Evolutionary conservation across 768 basidiomycete species (phyloP).

Genomic region (Tulasnella sp.): DNA sequence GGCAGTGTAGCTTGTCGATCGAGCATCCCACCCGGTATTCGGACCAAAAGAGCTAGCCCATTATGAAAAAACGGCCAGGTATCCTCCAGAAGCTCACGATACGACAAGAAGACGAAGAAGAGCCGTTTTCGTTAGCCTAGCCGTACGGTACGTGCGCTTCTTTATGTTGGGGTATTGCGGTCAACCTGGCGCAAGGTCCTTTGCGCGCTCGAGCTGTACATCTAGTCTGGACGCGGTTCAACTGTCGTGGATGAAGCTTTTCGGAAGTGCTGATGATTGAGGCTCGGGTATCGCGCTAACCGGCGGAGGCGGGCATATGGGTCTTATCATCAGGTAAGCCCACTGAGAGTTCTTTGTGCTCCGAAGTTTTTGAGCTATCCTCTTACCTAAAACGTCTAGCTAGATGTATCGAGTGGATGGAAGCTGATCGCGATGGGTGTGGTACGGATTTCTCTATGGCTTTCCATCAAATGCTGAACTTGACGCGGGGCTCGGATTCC

Average conservation of each 20-base stretch:
- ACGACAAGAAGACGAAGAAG: not conserved
- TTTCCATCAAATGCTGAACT: not conserved
- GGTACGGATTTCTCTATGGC: not conserved
- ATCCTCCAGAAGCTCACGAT: not conserved
- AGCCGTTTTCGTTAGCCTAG: too few species aligned
- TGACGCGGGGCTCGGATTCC: not conserved
- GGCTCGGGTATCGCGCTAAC: too few species aligned
- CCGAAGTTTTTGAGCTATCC: not conserved
- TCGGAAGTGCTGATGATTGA: too few species aligned
- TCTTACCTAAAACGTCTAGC: not conserved
- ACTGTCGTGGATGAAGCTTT: too few species aligned
- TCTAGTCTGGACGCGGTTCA: too few species aligned
- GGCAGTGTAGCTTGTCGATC: not conserved
- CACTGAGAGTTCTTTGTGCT: not conserved
- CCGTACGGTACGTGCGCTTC: not conserved
- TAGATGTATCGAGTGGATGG: constrained; percentile 74
- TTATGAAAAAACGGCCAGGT: not conserved
- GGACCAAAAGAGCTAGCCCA: not conserved
- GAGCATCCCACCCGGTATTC: not conserved
- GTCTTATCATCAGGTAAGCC: constrained; percentile 69
- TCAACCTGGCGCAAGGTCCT: too few species aligned
- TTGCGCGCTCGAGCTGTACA: too few species aligned
- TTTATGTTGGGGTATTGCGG: not conserved
- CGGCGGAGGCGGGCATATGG: constrained; percentile 51
- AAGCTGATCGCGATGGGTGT: constrained; percentile 81